phyloP scores from a whole-genome alignment of 805 yeast genomes.

The Yarrowia osloensis region DNA sequence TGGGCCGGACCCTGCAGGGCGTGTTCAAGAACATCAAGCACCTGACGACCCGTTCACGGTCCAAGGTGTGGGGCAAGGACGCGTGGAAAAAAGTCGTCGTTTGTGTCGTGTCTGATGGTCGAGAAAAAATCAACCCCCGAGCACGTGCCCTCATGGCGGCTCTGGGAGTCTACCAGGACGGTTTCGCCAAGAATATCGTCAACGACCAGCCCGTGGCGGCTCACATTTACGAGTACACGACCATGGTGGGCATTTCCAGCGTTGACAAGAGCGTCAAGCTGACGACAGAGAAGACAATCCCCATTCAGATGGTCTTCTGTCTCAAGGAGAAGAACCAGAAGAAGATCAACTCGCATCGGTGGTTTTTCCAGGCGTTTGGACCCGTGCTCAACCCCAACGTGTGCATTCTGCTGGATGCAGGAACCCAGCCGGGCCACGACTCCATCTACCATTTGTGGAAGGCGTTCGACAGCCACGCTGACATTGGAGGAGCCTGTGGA shows the following conservation, averaged over 20 bases:
- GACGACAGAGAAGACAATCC: slow-evolving; percentile 64
- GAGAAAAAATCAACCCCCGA: slow-evolving; percentile 76
- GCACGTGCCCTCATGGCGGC: slow-evolving; percentile 81
- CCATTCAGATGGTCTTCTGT: slow-evolving; percentile 87
- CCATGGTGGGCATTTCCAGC: slow-evolving; percentile 80
- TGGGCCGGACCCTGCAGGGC: slow-evolving; percentile 87
- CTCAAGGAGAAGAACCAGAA: slow-evolving; percentile 85
- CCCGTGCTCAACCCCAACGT: slow-evolving; percentile 79
- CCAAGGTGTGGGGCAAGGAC: slow-evolving; percentile 88
- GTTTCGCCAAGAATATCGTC: slow-evolving; percentile 89
- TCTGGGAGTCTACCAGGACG: slow-evolving; percentile 90
- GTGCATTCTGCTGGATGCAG: slow-evolving; percentile 86
- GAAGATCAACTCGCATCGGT: slow-evolving; percentile 92
- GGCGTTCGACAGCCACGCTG: slow-evolving; percentile 69
- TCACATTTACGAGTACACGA: slow-evolving; percentile 91
- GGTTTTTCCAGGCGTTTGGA: slow-evolving; percentile 94
- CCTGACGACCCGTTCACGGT: slow-evolving; percentile 61
- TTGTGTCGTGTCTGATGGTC: slow-evolving; percentile 87
- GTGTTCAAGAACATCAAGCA: slow-evolving; percentile 84
- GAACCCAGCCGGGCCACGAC: slow-evolving; percentile 84
- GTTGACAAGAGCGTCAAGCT: slow-evolving; percentile 64
- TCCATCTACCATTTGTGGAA: slow-evolving; percentile 90
- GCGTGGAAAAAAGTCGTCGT: slow-evolving; percentile 95
- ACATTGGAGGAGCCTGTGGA: slow-evolving; percentile 97
- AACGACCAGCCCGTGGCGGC: slow-evolving; percentile 79